Conservation (phyloP, 225 moss, liverwort and hornwort genomes). For the Straminergon stramineum region DNA sequence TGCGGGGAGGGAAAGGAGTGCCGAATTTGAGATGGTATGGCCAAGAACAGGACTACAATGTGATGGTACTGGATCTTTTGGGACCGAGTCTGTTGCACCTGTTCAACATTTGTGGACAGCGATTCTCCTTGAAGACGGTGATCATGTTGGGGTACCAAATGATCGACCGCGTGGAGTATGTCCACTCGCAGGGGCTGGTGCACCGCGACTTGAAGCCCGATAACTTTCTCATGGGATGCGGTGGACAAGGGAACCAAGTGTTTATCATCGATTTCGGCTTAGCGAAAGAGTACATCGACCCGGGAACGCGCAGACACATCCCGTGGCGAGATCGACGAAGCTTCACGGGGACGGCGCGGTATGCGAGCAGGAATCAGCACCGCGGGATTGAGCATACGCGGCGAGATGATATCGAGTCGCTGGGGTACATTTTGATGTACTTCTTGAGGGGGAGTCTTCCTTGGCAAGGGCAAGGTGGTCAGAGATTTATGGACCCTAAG, state of each 20-base stretch:
- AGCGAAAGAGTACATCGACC: constrained; percentile 46
- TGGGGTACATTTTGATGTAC: constrained; percentile 54
- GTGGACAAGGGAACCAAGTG: constrained; percentile 46
- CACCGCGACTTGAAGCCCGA: constrained; percentile 55
- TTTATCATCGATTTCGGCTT: constrained; percentile 51
- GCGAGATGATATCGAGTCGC: constrained; percentile 44
- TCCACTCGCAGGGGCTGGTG: constrained; percentile 43
- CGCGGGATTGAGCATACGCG: constrained; percentile 42
- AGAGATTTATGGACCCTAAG: constrained; percentile 29
- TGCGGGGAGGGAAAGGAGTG: constrained; percentile 43
- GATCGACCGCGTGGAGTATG: constrained; percentile 53
- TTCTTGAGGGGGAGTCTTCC: constrained; percentile 40
- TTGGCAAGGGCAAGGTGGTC: constrained; percentile 32
- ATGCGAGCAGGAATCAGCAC: constrained; percentile 42
- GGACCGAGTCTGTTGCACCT: constrained; percentile 47
- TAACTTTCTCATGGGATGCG: constrained; percentile 51
- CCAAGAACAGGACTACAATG: constrained; percentile 56
- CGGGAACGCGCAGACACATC: constrained; percentile 25
- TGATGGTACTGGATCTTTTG: constrained; percentile 47
- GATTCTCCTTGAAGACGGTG: constrained; percentile 49
- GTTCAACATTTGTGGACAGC: constrained; percentile 37
- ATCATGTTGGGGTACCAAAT: constrained; percentile 55
- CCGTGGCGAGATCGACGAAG: constrained; percentile 41
- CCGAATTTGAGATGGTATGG: constrained; percentile 58
- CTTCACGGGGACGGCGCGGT: constrained; percentile 46